Evolutionary conservation across 1,284 basidiomycete species (phyloP).

Genomic region (Rhodotorula sp.): DNA sequence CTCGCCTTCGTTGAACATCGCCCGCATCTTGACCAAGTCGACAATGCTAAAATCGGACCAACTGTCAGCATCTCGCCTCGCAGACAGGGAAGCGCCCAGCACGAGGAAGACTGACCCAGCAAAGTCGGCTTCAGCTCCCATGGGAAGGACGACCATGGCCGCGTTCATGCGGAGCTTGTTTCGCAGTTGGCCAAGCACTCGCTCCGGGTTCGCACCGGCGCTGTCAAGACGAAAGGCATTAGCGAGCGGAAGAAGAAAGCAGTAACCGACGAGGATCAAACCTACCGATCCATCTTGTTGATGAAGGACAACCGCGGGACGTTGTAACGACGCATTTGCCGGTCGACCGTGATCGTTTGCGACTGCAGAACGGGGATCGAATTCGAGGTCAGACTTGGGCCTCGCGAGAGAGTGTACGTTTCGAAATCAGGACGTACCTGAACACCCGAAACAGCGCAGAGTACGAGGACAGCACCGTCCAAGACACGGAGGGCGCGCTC

Average conservation of each 20-base stretch:
- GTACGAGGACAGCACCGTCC: conserved; percentile 93
- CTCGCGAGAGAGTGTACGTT: accelerated
- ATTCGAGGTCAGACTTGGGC: no score
- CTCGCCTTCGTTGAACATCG: conserved; percentile 89
- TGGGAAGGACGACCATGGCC: conserved; percentile 95
- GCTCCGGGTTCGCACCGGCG: conserved; percentile 95
- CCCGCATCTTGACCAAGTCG: conserved; percentile 91
- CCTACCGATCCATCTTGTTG: conserved; percentile 97
- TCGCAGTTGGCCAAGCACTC: conserved; percentile 89
- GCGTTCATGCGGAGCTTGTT: conserved; percentile 88
- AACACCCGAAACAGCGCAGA: conserved; percentile 96
- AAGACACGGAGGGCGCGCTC: conserved; percentile 94
- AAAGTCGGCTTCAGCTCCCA: conserved; percentile 86
- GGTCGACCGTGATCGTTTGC: conserved; percentile 98
- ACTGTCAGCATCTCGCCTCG: neutral
- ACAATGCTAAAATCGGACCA: conserved; percentile 59
- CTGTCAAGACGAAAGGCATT: conserved; percentile 51
- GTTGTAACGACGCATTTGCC: conserved; percentile 96
- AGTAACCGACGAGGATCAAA: neutral
- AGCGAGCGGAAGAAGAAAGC: neutral
- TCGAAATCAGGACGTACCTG: conserved; percentile 60
- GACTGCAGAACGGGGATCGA: no score
- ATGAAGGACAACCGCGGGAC: conserved; percentile 96
- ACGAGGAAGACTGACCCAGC: conserved; percentile 55
- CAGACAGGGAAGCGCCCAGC: no score